phyloP scores from a whole-genome alignment of 805 yeast genomes.

The Lipomyces orientalis region DNA sequence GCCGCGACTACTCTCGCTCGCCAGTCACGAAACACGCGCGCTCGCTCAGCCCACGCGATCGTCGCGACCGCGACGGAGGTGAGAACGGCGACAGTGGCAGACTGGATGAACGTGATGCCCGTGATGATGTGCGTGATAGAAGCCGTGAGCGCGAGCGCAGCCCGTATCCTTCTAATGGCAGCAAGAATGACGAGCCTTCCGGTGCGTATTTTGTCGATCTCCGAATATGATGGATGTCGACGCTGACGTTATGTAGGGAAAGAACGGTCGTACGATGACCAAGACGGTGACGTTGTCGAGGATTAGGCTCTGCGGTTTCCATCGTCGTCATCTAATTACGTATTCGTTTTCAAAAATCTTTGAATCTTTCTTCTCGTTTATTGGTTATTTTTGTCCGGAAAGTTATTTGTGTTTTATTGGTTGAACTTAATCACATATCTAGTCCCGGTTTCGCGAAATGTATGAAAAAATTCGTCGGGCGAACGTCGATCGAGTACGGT shows the following conservation, averaged over 20 bases:
- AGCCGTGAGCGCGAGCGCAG: conserved; percentile 18
- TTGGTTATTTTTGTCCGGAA: not conserved
- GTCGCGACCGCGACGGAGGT: conserved; percentile 6
- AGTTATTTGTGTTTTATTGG: not conserved
- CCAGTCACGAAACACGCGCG: conserved; percentile 17
- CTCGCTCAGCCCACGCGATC: conserved; percentile 14
- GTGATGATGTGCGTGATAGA: conserved; percentile 16
- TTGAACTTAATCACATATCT: conserved; percentile 4
- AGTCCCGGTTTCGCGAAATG: conserved; percentile 1
- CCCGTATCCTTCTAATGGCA: conserved; percentile 16
- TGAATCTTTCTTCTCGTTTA: not conserved
- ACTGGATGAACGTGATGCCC: conserved; percentile 10
- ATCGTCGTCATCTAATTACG: not conserved
- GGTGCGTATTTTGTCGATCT: conserved; percentile 12
- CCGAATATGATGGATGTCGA: not conserved
- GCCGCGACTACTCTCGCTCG: conserved; percentile 23
- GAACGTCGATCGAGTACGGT: not conserved
- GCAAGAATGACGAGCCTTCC: conserved; percentile 20
- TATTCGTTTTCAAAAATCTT: not conserved
- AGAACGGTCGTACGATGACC: conserved; percentile 34
- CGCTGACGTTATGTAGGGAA: conserved; percentile 12
- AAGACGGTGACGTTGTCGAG: conserved; percentile 32
- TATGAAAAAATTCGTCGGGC: not conserved
- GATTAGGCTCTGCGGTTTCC: conserved; percentile 15
- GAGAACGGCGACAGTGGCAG: conserved; percentile 20